Percentiles rank a stretch among this genome's conserved stretches.
Evolutionary conservation across 2,329 filamentous ascomycete species (phyloP).

Genomic region (Epichloe hybrida): DNA sequence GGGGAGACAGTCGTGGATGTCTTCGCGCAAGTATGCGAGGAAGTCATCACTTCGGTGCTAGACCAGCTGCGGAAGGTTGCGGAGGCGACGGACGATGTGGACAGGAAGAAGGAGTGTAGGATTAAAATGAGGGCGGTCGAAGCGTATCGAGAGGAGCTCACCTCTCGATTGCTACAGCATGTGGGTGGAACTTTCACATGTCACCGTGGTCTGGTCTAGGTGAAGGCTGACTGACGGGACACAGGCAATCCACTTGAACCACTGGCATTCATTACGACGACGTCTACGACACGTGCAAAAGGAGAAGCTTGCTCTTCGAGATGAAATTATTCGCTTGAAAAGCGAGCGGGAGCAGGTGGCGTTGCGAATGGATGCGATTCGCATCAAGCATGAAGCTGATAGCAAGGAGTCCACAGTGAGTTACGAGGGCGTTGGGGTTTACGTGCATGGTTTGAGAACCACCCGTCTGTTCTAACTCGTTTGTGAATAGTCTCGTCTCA

Average conservation of each 20-base stretch:
- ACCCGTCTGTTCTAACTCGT: background rate
- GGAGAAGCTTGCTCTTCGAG: conserved; percentile 41
- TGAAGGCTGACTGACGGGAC: background rate
- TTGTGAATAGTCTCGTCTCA: conserved; percentile 27
- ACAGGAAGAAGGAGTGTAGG: conserved; percentile 37
- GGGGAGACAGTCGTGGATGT: conserved; percentile 52
- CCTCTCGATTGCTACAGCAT: conserved; percentile 42
- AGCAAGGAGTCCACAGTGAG: conserved; percentile 37
- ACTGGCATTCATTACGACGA: conserved; percentile 42
- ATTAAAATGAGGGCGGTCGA: conserved; percentile 44
- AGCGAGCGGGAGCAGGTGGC: conserved; percentile 48
- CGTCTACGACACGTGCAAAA: conserved; percentile 43
- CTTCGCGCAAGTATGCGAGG: conserved; percentile 46
- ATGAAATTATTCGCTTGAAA: conserved; percentile 44
- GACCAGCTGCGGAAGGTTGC: conserved; percentile 30
- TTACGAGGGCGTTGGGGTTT: background rate
- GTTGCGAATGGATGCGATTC: conserved; percentile 48
- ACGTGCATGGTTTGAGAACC: background rate
- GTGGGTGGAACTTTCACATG: conserved; percentile 24
- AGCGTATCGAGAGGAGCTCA: conserved; percentile 44
- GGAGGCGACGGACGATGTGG: conserved; percentile 26
- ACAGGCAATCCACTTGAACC: conserved; percentile 46
- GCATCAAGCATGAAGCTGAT: conserved; percentile 43
- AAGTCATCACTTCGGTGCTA: conserved; percentile 40
- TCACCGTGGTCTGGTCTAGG: background rate